phyloP scores from a whole-genome alignment of 108 stramenopile species.

The Asterionellopsis glacialis region DNA sequence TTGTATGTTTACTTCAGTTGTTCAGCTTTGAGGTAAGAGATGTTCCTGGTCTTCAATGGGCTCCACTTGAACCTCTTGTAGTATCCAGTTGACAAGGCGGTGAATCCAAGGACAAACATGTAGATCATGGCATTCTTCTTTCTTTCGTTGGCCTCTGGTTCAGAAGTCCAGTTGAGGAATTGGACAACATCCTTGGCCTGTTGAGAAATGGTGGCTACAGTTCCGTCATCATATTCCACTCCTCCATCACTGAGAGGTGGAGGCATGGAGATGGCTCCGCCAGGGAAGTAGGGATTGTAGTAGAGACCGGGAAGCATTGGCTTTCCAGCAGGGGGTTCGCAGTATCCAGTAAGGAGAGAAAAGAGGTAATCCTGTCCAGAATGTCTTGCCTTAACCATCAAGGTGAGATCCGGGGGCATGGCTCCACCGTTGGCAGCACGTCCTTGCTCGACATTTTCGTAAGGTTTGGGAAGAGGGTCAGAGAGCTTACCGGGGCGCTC shows the following conservation, averaged over 20 bases:
- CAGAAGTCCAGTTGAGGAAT: slow-evolving; percentile 89
- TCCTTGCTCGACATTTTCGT: slow-evolving; percentile 93
- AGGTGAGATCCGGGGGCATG: slow-evolving; percentile 94
- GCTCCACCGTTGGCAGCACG: slow-evolving; percentile 98
- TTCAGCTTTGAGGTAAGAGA: slow-evolving; percentile 84
- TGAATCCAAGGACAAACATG: slow-evolving; percentile 78
- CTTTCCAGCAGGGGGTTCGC: slow-evolving; percentile 94
- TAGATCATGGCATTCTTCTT: slow-evolving; percentile 94
- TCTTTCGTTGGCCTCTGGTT: slow-evolving; percentile 97
- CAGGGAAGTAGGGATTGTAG: slow-evolving; percentile 96
- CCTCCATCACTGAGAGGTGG: slow-evolving; percentile 95
- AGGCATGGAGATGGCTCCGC: slow-evolving; percentile 99
- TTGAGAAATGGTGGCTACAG: slow-evolving; percentile 94
- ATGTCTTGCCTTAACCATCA: slow-evolving; percentile 99
- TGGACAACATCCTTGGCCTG: slow-evolving; percentile 86
- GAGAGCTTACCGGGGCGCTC: slow-evolving; percentile 98
- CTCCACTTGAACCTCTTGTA: slow-evolving; percentile 99
- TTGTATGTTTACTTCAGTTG: too few species aligned
- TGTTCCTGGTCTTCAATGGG: slow-evolving; percentile 94
- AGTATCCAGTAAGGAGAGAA: slow-evolving; percentile 93
- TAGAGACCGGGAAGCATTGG: slow-evolving; percentile 92
- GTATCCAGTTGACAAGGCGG: slow-evolving; percentile 84
- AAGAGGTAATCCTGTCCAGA: slow-evolving; percentile 96
- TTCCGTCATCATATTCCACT: slow-evolving; percentile 97
- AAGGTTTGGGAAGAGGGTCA: slow-evolving; percentile 90